Evolutionary conservation across 1,284 basidiomycete genomes (phyloP).

Genomic region (Fomitiporia mediterranea): DNA sequence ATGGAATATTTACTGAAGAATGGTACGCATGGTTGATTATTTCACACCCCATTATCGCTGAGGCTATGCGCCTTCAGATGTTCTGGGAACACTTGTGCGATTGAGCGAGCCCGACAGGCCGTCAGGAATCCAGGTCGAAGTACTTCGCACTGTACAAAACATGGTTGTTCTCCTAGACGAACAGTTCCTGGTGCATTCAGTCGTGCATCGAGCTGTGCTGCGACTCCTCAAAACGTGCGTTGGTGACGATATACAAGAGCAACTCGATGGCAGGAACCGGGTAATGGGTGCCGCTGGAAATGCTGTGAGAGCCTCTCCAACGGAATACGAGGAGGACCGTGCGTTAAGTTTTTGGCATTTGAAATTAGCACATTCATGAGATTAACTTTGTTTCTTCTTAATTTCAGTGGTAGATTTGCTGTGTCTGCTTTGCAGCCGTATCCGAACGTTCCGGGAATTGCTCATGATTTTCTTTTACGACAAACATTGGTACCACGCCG

Average conservation of each 20-base stretch:
- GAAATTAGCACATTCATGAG: neutral
- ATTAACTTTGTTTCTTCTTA: conserved; percentile 10
- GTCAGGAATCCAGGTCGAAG: conserved; percentile 81
- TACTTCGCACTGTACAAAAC: conserved; percentile 78
- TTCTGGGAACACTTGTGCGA: conserved; percentile 79
- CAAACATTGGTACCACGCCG: conserved; percentile 75
- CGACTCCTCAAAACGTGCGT: conserved; percentile 84
- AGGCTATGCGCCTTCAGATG: conserved; percentile 44
- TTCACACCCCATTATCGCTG: conserved; percentile 1
- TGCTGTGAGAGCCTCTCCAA: conserved; percentile 61
- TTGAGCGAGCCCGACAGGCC: conserved; percentile 82
- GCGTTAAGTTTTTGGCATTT: conserved; percentile 32
- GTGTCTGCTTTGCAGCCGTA: conserved; percentile 87
- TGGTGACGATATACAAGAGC: conserved; percentile 85
- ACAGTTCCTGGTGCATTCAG: conserved; percentile 86
- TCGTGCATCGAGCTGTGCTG: conserved; percentile 84
- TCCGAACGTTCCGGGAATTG: conserved; percentile 83
- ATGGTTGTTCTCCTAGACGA: conserved; percentile 88
- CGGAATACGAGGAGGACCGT: conserved; percentile 85
- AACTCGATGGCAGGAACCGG: conserved; percentile 68
- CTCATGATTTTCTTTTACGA: conserved; percentile 97
- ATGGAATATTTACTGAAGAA: conserved; percentile 90
- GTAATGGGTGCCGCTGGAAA: conserved; percentile 79
- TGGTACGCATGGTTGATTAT: conserved; percentile 42
- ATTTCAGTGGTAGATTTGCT: conserved; percentile 79